Conservation (phyloP, 306 rosid species). For the Malus orientalis region DNA sequence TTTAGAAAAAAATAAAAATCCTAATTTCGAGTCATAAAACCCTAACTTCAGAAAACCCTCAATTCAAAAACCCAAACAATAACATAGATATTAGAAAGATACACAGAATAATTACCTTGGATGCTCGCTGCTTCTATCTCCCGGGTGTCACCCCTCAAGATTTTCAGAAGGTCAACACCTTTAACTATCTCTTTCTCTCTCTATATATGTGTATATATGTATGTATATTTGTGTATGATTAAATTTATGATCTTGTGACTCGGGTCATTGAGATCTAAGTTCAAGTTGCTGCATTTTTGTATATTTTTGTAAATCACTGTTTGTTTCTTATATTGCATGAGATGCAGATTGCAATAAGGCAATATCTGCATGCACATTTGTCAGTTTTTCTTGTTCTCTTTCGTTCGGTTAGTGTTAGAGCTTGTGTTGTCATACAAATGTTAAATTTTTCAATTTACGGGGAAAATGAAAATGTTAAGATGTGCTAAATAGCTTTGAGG, state of each 20-base stretch:
- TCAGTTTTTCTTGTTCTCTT: too few relatives aligned
- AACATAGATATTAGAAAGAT: too few relatives aligned
- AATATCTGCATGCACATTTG: too few relatives aligned
- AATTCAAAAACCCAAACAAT: too few relatives aligned
- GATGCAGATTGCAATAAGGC: too few relatives aligned
- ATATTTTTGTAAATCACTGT: background rate
- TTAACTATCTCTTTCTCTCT: background rate
- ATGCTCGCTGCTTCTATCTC: slow-evolving; percentile 29
- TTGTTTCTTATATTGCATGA: background rate
- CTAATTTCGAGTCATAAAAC: too few relatives aligned
- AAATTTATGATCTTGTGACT: background rate
- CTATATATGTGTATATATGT: background rate
- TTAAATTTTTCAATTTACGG: background rate
- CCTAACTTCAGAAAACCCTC: too few relatives aligned
- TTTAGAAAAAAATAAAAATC: too few relatives aligned
- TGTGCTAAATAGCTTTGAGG: background rate
- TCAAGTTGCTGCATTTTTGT: background rate
- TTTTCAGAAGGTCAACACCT: slow-evolving; percentile 41
- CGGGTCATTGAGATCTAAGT: slow-evolving; percentile 21
- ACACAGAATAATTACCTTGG: too few relatives aligned
- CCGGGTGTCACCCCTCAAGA: slow-evolving; percentile 73
- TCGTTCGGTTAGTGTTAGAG: background rate
- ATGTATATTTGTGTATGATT: background rate
- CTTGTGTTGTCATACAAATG: background rate
- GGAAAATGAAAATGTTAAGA: background rate